Conservation (phyloP, 805 yeast genomes). For the Jamesozyma jinghongensis region DNA sequence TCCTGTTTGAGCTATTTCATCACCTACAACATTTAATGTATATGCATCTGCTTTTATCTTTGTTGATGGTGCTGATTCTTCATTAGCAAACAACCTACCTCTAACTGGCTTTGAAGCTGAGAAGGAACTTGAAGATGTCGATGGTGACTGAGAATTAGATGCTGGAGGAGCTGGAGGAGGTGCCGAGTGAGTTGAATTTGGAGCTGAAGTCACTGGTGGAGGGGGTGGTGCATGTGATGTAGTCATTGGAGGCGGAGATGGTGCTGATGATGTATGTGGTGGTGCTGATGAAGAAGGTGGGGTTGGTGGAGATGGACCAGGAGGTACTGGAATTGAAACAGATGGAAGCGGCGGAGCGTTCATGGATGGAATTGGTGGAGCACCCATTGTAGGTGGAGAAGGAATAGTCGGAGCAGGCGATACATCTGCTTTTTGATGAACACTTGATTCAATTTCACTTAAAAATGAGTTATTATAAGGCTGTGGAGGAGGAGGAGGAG, state of each 20-base stretch:
- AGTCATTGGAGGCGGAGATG: constrained; percentile 17
- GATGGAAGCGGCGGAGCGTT: constrained; percentile 13
- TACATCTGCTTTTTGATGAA: constrained; percentile 12
- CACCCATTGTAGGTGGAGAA: constrained; percentile 13
- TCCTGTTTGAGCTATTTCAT: constrained; percentile 16
- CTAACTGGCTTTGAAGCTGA: constrained; percentile 5
- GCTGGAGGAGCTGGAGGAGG: constrained; percentile 18
- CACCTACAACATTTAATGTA: constrained; percentile 4
- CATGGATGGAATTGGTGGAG: constrained; percentile 21
- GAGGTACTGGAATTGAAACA: constrained; percentile 7
- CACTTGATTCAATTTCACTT: neutral
- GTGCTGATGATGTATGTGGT: constrained; percentile 15
- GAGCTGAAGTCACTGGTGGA: constrained; percentile 17
- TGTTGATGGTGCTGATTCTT: constrained; percentile 22
- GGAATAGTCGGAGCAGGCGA: constrained; percentile 18
- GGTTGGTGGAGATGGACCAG: constrained; percentile 13
- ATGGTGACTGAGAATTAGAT: constrained; percentile 18
- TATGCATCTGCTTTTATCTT: constrained; percentile 12
- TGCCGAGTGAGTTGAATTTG: constrained; percentile 17
- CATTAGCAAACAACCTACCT: constrained; percentile 22
- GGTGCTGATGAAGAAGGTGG: constrained; percentile 4
- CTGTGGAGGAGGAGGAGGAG: constrained; percentile 6
- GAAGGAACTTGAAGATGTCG: constrained; percentile 4
- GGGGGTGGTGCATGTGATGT: constrained; percentile 14
- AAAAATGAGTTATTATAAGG: neutral